Evolutionary conservation across 176 grass and related monocot species (phyloP), one percentile per base, ranked within the genome.

Genomic region (Miscanthus lutarioriparius): DNA sequence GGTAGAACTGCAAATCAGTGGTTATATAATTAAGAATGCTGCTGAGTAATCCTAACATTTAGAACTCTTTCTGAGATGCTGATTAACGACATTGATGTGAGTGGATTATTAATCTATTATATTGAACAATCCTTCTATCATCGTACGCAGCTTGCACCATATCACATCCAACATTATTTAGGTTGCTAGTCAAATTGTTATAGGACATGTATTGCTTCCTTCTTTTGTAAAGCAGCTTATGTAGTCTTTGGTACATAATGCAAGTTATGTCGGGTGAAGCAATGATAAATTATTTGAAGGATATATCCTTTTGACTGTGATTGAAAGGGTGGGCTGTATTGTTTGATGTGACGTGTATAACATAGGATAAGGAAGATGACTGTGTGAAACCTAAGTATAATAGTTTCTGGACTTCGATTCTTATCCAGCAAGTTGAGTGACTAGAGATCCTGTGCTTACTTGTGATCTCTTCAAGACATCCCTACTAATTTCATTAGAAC

Each of bases 231-330:
- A 84, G 53, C 32, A 72, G 33, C 56, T 72, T 56, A 77, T 61
- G 70, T 43, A 64, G 80, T 76, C 32, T 80, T 80, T 84, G 63
- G 40, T 49, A 79, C 43, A 87, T 84, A 79, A 74, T 83, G 56
- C 62, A 87, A 79, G 61, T 80, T 80, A 87, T 80, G 63, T 79
- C 14, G 2, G 30, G 27, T 79, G 74, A 87, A 91, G 38, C 23
- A 64, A 76, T 70, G 35, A 76, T 87, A 80, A 54, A 70, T 43
- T 87, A 87, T 91, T 87, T 91, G 69, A 78, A 87, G 61, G 68
- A 33, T 20, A 47, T 62, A 80, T 63, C 3, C 47, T 74, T 59
- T 74, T 87, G 80, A 80, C 48, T 33, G 67, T 79, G 84, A 79
- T 79, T 80, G 68, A 79, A 75, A 83, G 48, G 41, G 66, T 83